phyloP scores from a whole-genome alignment of 106 monocot genomes.

The Dendrobium chrysotoxum region DNA sequence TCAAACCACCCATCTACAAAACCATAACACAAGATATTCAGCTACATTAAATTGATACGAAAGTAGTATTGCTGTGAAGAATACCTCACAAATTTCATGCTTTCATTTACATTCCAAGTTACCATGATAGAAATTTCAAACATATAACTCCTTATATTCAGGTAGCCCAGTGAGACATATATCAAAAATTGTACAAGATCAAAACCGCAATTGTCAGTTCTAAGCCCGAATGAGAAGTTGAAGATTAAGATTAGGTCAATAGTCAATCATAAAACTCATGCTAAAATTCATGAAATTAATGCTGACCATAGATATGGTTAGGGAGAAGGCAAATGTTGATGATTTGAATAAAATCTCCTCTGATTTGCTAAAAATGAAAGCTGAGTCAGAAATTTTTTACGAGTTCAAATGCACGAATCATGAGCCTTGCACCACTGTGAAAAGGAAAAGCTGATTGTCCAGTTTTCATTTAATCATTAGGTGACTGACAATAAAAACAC shows the following conservation, averaged over 20 bases:
- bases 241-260: neutral
- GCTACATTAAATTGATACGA: too few relatives aligned
- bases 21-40: too few relatives aligned
- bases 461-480: neutral
- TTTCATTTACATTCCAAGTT: neutral
- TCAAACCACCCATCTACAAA: too few relatives aligned
- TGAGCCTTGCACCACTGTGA: too few relatives aligned
- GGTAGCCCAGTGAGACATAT: neutral
- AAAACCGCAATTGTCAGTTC: neutral
- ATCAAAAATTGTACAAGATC: neutral
- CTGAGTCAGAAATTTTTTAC: too few relatives aligned
- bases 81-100: too few relatives aligned
- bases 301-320: too few relatives aligned
- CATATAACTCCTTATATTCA: neutral
- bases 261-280: neutral
- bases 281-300: neutral
- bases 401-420: neutral
- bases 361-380: neutral
- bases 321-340: too few relatives aligned
- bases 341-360: too few relatives aligned
- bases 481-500: neutral
- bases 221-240: neutral
- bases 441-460: neutral
- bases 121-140: neutral
- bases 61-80: too few relatives aligned